Percentiles rank a stretch among this genome's conserved stretches.
These are phyloP conservation scores for Ascochyta viciae-villosae DNA, from an alignment of 2,329 filamentous ascomycete genomes.

Conservation along the genomic window DNA sequence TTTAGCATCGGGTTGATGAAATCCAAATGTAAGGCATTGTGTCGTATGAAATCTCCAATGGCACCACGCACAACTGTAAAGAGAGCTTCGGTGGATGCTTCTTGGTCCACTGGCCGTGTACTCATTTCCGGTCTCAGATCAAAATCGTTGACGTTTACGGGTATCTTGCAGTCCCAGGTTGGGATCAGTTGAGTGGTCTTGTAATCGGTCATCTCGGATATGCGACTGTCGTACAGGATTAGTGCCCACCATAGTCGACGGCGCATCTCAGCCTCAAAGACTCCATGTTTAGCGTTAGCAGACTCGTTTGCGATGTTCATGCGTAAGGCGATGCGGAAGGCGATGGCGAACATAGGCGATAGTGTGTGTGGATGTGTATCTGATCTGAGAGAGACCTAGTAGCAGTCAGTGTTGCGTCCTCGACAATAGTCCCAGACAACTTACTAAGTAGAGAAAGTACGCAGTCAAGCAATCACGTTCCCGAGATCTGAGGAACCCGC, in stretches of 20 bases:
- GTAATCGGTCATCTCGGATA: slow-evolving; percentile 61
- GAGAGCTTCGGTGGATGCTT: slow-evolving; percentile 61
- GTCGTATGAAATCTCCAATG: slow-evolving; percentile 52
- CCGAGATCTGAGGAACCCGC: slow-evolving; percentile 62
- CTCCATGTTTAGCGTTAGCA: slow-evolving; percentile 56
- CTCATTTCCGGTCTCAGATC: slow-evolving; percentile 52
- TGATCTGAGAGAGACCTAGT: slow-evolving; percentile 62
- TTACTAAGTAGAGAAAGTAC: slow-evolving; percentile 62
- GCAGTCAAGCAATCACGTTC: slow-evolving; percentile 63
- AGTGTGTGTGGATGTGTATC: slow-evolving; percentile 54
- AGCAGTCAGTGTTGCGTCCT: background rate
- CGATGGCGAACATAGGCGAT: slow-evolving; percentile 64
- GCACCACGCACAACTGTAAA: slow-evolving; percentile 59
- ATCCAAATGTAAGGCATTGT: slow-evolving; percentile 55
- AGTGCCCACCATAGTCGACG: slow-evolving; percentile 69
- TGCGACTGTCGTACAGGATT: slow-evolving; percentile 63
- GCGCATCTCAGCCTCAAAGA: slow-evolving; percentile 67
- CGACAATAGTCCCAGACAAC: slow-evolving; percentile 21
- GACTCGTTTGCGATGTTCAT: slow-evolving; percentile 68
- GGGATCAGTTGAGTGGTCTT: slow-evolving; percentile 57
- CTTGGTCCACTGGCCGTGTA: slow-evolving; percentile 48
- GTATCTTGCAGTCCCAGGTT: slow-evolving; percentile 57
- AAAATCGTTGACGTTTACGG: slow-evolving; percentile 61
- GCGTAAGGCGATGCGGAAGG: slow-evolving; percentile 65
- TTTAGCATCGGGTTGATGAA: slow-evolving; percentile 54